Evolutionary conservation across 139 green algal genomes (phyloP).

Genomic region (Tetradesmus obliquus): DNA sequence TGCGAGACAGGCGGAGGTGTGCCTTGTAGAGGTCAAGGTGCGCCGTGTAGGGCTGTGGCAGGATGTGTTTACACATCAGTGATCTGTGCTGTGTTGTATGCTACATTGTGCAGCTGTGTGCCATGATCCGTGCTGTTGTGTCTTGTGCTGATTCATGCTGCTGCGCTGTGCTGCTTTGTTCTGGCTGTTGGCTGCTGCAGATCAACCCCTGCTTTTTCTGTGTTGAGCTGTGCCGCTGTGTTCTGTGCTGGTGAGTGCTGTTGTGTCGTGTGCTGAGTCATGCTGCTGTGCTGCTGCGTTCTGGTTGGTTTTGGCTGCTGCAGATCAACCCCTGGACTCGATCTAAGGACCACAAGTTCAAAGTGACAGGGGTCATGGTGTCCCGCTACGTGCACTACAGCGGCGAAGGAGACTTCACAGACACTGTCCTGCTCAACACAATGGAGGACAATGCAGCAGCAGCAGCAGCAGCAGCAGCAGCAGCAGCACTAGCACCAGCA

Average conservation of each 20-base stretch:
- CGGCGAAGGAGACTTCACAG: not conserved
- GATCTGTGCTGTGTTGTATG: too few species aligned
- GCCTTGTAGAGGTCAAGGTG: constrained; percentile 14
- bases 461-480: not conserved
- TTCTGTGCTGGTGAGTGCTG: not conserved
- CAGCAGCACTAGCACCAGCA: too few species aligned
- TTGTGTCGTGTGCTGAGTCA: not conserved
- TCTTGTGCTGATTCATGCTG: not conserved
- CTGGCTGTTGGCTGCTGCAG: too few species aligned
- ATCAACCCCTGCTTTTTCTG: not conserved
- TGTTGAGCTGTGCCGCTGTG: not conserved
- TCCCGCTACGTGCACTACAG: not conserved
- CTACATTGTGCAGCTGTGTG: too few species aligned
- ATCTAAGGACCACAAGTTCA: constrained; percentile 18
- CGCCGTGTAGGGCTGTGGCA: not conserved
- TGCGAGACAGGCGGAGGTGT: constrained; percentile 4
- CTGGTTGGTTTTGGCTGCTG: not conserved
- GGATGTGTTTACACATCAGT: not conserved
- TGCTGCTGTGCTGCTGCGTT: constrained; percentile 1
- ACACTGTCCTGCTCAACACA: not conserved
- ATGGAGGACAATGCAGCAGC: not conserved
- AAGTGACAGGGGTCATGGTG: constrained; percentile 23
- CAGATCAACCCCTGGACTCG: not conserved
- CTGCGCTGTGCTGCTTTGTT: too few species aligned
- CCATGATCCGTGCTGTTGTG: too few species aligned